Percentiles rank a stretch among this genome's conserved stretches.
Conservation (phyloP, 441 rosid species). For the Monsonia emarginata region DNA sequence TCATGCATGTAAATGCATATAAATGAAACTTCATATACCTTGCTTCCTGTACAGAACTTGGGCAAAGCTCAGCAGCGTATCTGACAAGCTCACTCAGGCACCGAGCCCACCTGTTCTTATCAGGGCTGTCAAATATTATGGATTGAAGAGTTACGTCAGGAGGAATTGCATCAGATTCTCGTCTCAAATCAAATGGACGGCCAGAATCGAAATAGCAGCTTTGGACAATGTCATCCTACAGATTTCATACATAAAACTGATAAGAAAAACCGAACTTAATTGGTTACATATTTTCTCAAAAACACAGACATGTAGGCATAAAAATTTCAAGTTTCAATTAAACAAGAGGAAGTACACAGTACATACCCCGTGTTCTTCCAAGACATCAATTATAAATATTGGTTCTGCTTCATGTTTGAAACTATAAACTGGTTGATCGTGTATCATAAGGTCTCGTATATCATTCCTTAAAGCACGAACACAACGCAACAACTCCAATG, state of each 20-base stretch:
- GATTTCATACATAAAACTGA: conserved; percentile 18
- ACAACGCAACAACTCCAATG: conserved; percentile 88
- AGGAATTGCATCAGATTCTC: conserved; percentile 87
- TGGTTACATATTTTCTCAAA: conserved; percentile 15
- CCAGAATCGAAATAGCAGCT: conserved; percentile 95
- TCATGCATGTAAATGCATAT: background rate
- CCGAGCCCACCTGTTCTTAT: conserved; percentile 95
- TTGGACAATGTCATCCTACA: conserved; percentile 96
- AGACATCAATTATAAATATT: conserved; percentile 81
- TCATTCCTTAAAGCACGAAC: conserved; percentile 93
- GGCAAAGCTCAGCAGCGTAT: conserved; percentile 94
- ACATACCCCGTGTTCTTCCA: conserved; percentile 93
- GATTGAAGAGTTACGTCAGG: conserved; percentile 92
- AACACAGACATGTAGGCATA: background rate
- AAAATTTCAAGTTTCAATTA: conserved; percentile 8
- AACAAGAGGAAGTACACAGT: conserved; percentile 10
- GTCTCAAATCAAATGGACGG: conserved; percentile 82
- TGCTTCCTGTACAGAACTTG: conserved; percentile 87
- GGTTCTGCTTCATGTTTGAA: conserved; percentile 76
- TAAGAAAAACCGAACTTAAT: conserved; percentile 16
- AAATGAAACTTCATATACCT: conserved; percentile 46
- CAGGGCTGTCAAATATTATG: conserved; percentile 92
- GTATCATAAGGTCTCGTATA: conserved; percentile 51
- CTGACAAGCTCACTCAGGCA: conserved; percentile 94
- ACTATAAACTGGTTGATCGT: conserved; percentile 53